Conservation (phyloP, 306 rosid species). For the Hylodesmum podocarpum region DNA sequence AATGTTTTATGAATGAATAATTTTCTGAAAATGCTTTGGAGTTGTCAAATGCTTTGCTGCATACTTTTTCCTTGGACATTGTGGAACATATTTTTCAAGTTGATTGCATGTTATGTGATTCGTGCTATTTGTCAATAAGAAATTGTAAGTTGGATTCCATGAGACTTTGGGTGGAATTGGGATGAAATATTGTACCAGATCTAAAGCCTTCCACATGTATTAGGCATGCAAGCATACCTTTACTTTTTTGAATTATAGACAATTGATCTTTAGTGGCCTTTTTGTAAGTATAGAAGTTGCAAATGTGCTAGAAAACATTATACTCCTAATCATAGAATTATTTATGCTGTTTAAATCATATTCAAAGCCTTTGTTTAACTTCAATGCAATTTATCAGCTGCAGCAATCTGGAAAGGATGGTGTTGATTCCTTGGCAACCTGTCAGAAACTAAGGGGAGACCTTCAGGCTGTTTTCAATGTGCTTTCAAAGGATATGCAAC, state of each 20-base stretch:
- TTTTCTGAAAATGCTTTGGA: background rate
- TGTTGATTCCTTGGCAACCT: conserved; percentile 20
- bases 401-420: conserved; percentile 31
- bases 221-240: background rate
- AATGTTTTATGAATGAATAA: background rate
- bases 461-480: conserved; percentile 31
- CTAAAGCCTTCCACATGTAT: background rate
- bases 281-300: background rate
- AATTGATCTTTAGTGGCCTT: background rate
- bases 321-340: background rate
- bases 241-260: background rate
- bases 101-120: background rate
- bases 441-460: conserved; percentile 29
- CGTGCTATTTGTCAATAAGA: background rate
- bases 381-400: conserved; percentile 17
- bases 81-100: background rate
- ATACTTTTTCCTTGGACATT: background rate
- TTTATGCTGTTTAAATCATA: background rate
- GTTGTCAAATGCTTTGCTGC: background rate
- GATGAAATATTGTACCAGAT: background rate
- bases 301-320: background rate
- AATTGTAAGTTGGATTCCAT: background rate
- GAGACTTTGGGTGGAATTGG: background rate
- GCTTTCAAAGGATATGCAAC: conserved; percentile 36
- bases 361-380: background rate